Evolutionary conservation across 192 early-diverging fungal species (phyloP).

Genomic region (Coemansia sp.): DNA sequence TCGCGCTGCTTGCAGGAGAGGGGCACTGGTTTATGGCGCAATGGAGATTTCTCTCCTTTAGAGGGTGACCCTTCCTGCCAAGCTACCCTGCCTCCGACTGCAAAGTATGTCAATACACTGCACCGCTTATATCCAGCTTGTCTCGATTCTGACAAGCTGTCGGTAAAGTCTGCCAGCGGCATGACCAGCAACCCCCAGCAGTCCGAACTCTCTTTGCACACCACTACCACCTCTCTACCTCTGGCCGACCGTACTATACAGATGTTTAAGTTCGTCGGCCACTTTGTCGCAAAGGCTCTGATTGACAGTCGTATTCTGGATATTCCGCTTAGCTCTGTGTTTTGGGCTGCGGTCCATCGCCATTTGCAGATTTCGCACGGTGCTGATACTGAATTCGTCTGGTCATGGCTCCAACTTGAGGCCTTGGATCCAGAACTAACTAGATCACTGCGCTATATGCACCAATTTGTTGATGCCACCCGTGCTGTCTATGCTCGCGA

Average conservation of each 20-base stretch:
- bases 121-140: conserved; percentile 60
- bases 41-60: conserved; percentile 33
- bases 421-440: conserved; percentile 68
- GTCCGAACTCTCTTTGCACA: not conserved
- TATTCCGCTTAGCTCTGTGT: conserved; percentile 71
- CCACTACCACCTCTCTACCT: conserved; percentile 47
- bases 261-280: conserved; percentile 75
- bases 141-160: not conserved
- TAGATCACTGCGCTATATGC: conserved; percentile 64
- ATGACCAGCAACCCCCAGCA: not conserved
- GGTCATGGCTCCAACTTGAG: conserved; percentile 44
- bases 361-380: conserved; percentile 7
- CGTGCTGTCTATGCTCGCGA: conserved; percentile 56
- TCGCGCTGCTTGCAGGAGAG: conserved; percentile 71
- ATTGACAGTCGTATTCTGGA: conserved; percentile 85
- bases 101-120: conserved; percentile 47
- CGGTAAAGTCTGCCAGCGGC: not conserved
- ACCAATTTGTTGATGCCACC: conserved; percentile 64
- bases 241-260: conserved; percentile 13
- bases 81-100: not conserved
- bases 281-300: conserved; percentile 85
- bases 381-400: not conserved
- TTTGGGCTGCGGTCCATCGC: conserved; percentile 70
- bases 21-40: conserved; percentile 66
- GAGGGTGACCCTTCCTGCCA: not conserved